These are phyloP conservation scores for Monosiga brevicollis DNA, from an alignment of 78 protist genomes.

Conservation along the genomic window DNA sequence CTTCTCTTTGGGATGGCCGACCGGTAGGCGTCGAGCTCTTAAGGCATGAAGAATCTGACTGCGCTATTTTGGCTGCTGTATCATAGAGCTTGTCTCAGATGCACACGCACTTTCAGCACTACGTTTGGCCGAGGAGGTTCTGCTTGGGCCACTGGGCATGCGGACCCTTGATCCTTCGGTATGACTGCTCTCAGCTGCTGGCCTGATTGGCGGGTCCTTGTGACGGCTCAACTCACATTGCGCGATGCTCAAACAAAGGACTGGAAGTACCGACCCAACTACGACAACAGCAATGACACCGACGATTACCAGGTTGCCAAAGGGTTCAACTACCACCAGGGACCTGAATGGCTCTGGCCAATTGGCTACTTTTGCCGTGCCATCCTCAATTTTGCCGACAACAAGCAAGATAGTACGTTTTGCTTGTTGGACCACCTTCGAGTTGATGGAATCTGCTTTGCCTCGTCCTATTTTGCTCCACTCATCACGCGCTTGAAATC, in stretches of 20 bases:
- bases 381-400: not conserved
- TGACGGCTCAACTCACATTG: no score
- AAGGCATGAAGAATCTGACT: not conserved
- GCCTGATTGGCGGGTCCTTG: no score
- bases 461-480: not conserved
- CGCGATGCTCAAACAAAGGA: no score
- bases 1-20: not conserved
- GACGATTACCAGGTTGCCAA: conserved; percentile 42
- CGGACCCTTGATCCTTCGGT: conserved; percentile 53
- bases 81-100: not conserved
- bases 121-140: not conserved
- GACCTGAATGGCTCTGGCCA: conserved; percentile 72
- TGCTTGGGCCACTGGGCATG: conserved; percentile 67
- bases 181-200: no score
- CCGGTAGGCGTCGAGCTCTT: not conserved
- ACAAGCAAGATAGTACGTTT: no score
- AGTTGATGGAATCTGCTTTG: not conserved
- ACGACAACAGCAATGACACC: conserved; percentile 62
- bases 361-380: conserved; percentile 46
- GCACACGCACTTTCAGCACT: not conserved
- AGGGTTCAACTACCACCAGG: conserved; percentile 84
- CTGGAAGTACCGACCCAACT: conserved; percentile 59
- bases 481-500: not conserved
- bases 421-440: not conserved
- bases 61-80: not conserved